phyloP scores from a whole-genome alignment of 148 eudicot species.

The Fagopyrum homotropicum region DNA sequence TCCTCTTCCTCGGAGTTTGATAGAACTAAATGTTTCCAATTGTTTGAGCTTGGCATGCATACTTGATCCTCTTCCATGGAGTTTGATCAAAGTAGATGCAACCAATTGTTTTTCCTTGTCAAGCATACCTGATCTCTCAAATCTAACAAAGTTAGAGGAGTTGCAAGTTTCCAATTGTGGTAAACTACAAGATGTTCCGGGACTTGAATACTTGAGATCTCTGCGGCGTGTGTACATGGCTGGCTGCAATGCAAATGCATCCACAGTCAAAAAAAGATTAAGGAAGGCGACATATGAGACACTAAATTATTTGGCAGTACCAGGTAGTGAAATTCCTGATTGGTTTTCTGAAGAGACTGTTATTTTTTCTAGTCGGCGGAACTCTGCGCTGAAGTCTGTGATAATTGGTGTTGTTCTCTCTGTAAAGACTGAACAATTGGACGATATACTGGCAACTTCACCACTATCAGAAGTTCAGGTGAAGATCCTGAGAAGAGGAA shows the following conservation, averaged over 20 bases:
- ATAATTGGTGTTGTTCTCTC: constrained; percentile 45
- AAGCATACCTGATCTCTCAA: constrained; percentile 37
- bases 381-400: constrained; percentile 35
- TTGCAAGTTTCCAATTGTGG: constrained; percentile 44
- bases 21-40: constrained; percentile 42
- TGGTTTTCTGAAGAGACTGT: constrained; percentile 40
- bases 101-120: constrained; percentile 20
- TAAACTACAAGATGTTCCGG: constrained; percentile 41
- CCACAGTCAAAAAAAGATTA: constrained; percentile 26
- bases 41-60: constrained; percentile 11
- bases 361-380: constrained; percentile 25
- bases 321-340: constrained; percentile 47
- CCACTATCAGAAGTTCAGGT: constrained; percentile 29
- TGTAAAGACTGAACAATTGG: constrained; percentile 20
- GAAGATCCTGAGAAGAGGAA: constrained; percentile 23
- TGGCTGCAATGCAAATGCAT: constrained; percentile 39
- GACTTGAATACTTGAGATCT: constrained; percentile 46
- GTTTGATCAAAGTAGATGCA: too few relatives aligned
- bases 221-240: constrained; percentile 45
- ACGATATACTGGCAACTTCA: constrained; percentile 14
- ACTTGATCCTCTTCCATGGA: too few relatives aligned
- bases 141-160: constrained; percentile 37
- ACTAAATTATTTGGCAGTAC: constrained; percentile 31
- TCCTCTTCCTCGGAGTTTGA: constrained; percentile 50
- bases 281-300: constrained; percentile 37